Base-by-base conservation (phyloP, 371 early-diverging fungal species). In the Gilbertella persicaria region DNA sequence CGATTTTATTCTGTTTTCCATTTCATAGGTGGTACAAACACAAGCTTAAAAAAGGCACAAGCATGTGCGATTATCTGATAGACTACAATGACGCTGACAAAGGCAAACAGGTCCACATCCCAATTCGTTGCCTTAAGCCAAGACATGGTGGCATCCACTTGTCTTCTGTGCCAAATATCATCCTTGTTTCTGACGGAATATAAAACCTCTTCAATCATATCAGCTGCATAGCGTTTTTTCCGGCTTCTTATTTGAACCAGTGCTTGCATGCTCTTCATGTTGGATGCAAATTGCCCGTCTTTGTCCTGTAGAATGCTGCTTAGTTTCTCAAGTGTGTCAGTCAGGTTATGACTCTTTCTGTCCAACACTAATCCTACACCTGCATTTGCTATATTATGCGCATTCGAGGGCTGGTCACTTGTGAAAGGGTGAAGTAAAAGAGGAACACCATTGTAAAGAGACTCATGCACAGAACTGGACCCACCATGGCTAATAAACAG, bases 401-500 rank as follows among this genome's bases (percentile, higher is more conserved):
- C 58, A 39, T 67, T 69, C 5, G 42, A 35, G n/a, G 62, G 58
- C 28, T 74, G 74, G 38, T 78, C 78, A 7, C 71, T 69, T 28
- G 66, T 64, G 43, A 69, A 72, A 9, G 74, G 74, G 21, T 61
- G 50, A 6, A 65, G 46, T 4, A 70, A 37, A 16, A 72, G 46
- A 2, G 61, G 68, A 12, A 54, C 60, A 0, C 70, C 67, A 38
- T 61, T 54, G 33, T 58, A 70, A 8, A 70, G 41, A 0, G 63
- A 50, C 54, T 78, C 78, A 33, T 63, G 58, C 3, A 67, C 19
- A 0, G 71, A 70, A 24, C 62, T 66, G 3, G 67, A 54, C 30
- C 75, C 78, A 40, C 78, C 70, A 51, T 78, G 78, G 0, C 69
- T 63, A 4, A 78, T 44, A 48, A 78, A 78, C 13, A 72, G n/a